Evolutionary conservation across 2,329 filamentous ascomycete species (phyloP).

Genomic region (Sporothrix pseudoabietina): DNA sequence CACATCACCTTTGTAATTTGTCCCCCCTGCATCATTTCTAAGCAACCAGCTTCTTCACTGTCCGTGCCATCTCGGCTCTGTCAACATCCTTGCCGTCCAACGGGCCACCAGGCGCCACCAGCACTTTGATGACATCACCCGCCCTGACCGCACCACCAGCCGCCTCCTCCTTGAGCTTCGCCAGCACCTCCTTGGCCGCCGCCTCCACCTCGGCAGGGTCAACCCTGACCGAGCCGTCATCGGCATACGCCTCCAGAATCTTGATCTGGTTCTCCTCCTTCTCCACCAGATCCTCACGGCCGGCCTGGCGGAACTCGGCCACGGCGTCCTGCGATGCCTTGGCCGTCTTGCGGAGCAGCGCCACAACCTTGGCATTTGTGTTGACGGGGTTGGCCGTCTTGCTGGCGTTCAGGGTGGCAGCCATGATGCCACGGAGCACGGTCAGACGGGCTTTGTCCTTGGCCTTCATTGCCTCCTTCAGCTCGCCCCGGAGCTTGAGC

Average conservation of each 20-base stretch:
- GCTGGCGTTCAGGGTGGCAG: conserved; percentile 72
- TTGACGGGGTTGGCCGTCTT: conserved; percentile 71
- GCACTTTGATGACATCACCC: conserved; percentile 65
- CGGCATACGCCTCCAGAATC: conserved; percentile 67
- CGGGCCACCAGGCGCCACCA: conserved; percentile 53
- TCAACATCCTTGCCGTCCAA: conserved; percentile 67
- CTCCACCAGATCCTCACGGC: conserved; percentile 67
- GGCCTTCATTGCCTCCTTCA: conserved; percentile 67
- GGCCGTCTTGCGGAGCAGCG: conserved; percentile 66
- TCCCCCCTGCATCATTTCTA: not conserved
- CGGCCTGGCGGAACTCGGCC: conserved; percentile 64
- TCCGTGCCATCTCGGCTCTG: conserved; percentile 59
- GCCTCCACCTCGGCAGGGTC: conserved; percentile 59
- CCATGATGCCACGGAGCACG: conserved; percentile 69
- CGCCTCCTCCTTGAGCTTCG: conserved; percentile 50
- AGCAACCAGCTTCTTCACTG: conserved; percentile 57
- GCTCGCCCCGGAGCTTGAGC: conserved; percentile 59
- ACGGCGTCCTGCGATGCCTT: conserved; percentile 60
- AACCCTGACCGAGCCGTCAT: conserved; percentile 61
- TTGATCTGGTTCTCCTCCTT: conserved; percentile 68
- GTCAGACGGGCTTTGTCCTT: conserved; percentile 66
- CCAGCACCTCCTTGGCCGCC: conserved; percentile 56
- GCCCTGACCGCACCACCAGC: conserved; percentile 43
- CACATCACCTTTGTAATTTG: not conserved
- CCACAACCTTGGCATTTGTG: conserved; percentile 69